Conservation (phyloP, 129 eudicot genomes). For the Tanacetum coccineum region DNA sequence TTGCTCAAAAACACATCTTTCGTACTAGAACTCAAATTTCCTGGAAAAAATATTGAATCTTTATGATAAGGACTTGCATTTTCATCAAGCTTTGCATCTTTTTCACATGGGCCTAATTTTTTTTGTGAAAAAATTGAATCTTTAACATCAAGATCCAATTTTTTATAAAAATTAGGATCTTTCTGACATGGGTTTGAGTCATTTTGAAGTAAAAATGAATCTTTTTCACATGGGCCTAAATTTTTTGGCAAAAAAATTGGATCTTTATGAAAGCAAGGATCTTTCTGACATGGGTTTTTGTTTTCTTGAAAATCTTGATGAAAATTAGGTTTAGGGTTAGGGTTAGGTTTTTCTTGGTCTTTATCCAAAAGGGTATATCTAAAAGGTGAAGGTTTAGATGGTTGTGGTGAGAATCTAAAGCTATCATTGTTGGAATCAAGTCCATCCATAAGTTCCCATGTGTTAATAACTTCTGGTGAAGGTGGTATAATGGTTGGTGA, state of each 20-base stretch:
- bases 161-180: background rate
- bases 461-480: slow-evolving; percentile 60
- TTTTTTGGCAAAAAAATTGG: background rate
- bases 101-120: no score
- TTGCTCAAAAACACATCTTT: background rate
- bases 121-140: no score
- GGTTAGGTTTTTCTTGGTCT: slow-evolving; percentile 21
- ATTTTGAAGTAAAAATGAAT: no score
- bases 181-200: slow-evolving; percentile 22
- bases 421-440: slow-evolving; percentile 49
- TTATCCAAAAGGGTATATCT: slow-evolving; percentile 22
- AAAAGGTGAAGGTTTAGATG: slow-evolving; percentile 36
- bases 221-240: no score
- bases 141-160: no score
- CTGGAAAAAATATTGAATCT: no score
- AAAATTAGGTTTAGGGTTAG: slow-evolving; percentile 12
- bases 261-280: no score
- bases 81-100: no score
- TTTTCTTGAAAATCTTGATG: no score
- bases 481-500: slow-evolving; percentile 29
- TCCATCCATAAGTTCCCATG: slow-evolving; percentile 94
- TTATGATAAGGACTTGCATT: no score
- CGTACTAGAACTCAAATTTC: no score
- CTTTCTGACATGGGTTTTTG: no score
- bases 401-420: slow-evolving; percentile 40